These are phyloP conservation scores for Penicillium vulpinum DNA, from an alignment of 2,329 filamentous ascomycete species.

Conservation along the genomic window DNA sequence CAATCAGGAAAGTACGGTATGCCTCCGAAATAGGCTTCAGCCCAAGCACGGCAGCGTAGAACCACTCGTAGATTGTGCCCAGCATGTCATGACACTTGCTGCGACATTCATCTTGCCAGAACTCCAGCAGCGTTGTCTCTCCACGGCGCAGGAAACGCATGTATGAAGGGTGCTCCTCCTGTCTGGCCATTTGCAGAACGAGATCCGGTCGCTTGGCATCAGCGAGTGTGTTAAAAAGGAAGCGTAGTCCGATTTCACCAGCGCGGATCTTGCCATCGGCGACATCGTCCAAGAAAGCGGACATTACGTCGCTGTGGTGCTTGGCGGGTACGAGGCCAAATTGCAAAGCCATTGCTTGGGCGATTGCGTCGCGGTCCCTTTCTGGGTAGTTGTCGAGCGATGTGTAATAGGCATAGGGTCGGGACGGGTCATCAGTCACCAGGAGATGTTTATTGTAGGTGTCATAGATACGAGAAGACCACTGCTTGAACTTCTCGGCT, in stretches of 20 bases:
- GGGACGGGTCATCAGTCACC: conserved; percentile 14
- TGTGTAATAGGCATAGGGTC: conserved; percentile 24
- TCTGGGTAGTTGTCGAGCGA: conserved; percentile 21
- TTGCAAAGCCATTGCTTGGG: conserved; percentile 26
- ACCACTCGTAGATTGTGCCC: conserved; percentile 52
- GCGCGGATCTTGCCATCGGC: conserved; percentile 21
- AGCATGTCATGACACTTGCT: conserved; percentile 62
- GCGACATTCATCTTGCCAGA: conserved; percentile 81
- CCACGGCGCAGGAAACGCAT: conserved; percentile 51
- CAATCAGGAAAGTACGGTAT: conserved; percentile 44
- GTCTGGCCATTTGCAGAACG: conserved; percentile 42
- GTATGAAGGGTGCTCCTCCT: conserved; percentile 51
- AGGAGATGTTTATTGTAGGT: conserved; percentile 26
- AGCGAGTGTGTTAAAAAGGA: conserved; percentile 23
- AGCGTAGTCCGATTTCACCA: conserved; percentile 26
- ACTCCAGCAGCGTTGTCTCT: conserved; percentile 71
- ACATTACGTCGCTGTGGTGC: conserved; percentile 18
- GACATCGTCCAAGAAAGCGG: conserved; percentile 22
- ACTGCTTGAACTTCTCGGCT: conserved; percentile 14
- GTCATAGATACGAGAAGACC: conserved; percentile 21
- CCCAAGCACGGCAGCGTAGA: conserved; percentile 46
- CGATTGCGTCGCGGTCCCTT: conserved; percentile 21
- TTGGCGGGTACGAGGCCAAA: conserved; percentile 19
- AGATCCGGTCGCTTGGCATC: conserved; percentile 24
- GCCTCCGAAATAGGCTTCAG: conserved; percentile 40